These are phyloP conservation scores for Nepenthes gracilis DNA, from an alignment of 148 eudicot genomes.

Conservation along the genomic window DNA sequence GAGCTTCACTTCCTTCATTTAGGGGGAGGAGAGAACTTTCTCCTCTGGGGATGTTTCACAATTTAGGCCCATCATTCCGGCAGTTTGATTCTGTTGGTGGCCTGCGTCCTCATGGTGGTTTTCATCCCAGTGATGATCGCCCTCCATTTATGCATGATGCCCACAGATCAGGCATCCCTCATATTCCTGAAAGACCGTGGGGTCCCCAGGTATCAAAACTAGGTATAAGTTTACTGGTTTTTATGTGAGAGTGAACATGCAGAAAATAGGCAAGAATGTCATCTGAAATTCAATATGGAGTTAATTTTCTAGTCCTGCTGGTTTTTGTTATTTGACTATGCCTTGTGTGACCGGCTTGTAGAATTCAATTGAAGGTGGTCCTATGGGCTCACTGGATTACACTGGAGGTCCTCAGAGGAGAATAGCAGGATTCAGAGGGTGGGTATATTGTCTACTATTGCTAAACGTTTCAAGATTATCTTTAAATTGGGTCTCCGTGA, in stretches of 20 bases:
- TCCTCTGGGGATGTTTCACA: slow-evolving; percentile 56
- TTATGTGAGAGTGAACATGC: too few relatives aligned
- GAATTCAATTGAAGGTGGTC: slow-evolving; percentile 50
- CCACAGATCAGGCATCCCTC: slow-evolving; percentile 52
- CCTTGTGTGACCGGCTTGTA: slow-evolving; percentile 7
- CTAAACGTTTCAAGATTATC: neutral
- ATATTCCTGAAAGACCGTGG: slow-evolving; percentile 69
- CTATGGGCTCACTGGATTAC: slow-evolving; percentile 47
- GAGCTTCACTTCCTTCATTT: slow-evolving; percentile 40
- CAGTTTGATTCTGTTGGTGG: slow-evolving; percentile 50
- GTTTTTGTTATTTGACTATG: neutral
- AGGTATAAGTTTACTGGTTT: neutral
- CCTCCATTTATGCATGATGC: slow-evolving; percentile 66
- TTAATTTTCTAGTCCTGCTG: neutral
- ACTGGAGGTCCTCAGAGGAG: slow-evolving; percentile 60
- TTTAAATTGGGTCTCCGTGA: neutral
- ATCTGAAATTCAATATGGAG: neutral
- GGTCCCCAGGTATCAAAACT: slow-evolving; percentile 56
- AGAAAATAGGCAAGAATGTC: neutral
- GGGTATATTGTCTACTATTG: slow-evolving; percentile 9
- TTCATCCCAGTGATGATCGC: slow-evolving; percentile 60
- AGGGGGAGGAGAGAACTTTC: slow-evolving; percentile 61
- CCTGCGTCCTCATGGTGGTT: slow-evolving; percentile 49
- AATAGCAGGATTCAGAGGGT: slow-evolving; percentile 79
- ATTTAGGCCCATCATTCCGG: slow-evolving; percentile 53